Evolutionary conservation across 306 rosid genomes (phyloP), one percentile per base, ranked within the genome.

Genomic region (Quercus ilex): DNA sequence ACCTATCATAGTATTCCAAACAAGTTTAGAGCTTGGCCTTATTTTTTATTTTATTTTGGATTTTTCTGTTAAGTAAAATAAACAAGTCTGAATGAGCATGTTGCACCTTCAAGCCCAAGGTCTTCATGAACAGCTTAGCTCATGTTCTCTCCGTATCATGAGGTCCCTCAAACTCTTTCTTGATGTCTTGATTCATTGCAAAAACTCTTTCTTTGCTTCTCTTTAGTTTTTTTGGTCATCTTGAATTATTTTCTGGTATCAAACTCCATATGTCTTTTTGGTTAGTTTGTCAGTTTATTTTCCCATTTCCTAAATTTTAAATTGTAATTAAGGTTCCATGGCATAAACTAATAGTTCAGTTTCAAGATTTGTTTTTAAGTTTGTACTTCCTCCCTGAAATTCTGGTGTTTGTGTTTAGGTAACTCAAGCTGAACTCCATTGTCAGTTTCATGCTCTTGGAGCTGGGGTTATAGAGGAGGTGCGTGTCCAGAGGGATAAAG

Each of bases 401-500:
- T 73, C 49, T 75, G 58, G 76, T 81, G 79, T 78, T 74, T 4
- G 71, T 31, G 78, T 57, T 59, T 82, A 88, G 92, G 90, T 86
- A 71, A 84, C 92, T 35, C 90, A 88, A 78, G 78, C 86, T 82
- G 92, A 88, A 81, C 87, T 88, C 76, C 92, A 88, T 70, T 84
- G 81, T 71, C 88, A 86, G 73, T 88, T 88, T 72, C 92, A 88
- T 55, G 79, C 80, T 77, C 84, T 88, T 65, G 90, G 90, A 25
- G 90, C 90, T 79, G 92, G 92, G 76, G 84, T 84, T 46, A 82
- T 88, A 74, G 92, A 88, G 84, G 92, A 88, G 79, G 92, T 88
- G 25, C 89, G 92, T 71, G 73, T 88, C 81, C 92, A 88, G 83
- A 84, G 92, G 85, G 92, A 86, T 72, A 88, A 88, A 76, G 90